These are phyloP conservation scores for Saccharomycopsis malanga DNA, from an alignment of 805 yeast species.

Conservation along the genomic window DNA sequence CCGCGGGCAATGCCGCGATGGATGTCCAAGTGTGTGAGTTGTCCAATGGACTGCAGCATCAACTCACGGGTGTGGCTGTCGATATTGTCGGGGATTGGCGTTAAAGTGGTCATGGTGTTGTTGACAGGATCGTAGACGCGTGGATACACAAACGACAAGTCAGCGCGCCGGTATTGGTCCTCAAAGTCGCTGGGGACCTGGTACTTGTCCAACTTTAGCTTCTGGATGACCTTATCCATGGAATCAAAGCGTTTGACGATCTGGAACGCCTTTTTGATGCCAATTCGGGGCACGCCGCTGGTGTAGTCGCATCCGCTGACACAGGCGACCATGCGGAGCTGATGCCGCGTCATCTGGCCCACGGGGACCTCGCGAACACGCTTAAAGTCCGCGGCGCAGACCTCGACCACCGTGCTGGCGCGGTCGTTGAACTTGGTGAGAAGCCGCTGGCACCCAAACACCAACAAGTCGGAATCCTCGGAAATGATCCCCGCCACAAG, in stretches of 20 bases:
- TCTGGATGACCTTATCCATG: constrained; percentile 49
- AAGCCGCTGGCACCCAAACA: constrained; percentile 75
- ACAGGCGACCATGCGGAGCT: constrained; percentile 71
- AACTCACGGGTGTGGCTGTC: constrained; percentile 35
- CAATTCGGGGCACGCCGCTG: constrained; percentile 75
- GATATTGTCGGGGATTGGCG: constrained; percentile 40
- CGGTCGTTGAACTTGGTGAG: constrained; percentile 75
- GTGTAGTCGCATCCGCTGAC: constrained; percentile 97
- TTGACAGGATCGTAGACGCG: constrained; percentile 70
- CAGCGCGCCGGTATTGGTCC: constrained; percentile 58
- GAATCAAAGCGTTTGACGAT: constrained; percentile 45
- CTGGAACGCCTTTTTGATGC: constrained; percentile 66
- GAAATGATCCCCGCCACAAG: constrained; percentile 79
- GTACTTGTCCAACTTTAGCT: constrained; percentile 53
- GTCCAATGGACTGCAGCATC: constrained; percentile 26
- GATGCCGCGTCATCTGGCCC: constrained; percentile 43
- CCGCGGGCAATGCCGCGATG: constrained; percentile 60
- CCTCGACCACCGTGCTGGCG: constrained; percentile 58
- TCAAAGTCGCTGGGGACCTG: constrained; percentile 51
- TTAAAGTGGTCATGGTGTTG: constrained; percentile 47
- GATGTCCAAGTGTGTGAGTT: constrained; percentile 33
- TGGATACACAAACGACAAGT: constrained; percentile 74
- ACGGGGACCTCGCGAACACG: constrained; percentile 43
- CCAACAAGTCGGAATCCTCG: constrained; percentile 88
- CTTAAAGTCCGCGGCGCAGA: constrained; percentile 48